phyloP scores from a whole-genome alignment of 148 eudicot species.

The Persicaria maculosa region DNA sequence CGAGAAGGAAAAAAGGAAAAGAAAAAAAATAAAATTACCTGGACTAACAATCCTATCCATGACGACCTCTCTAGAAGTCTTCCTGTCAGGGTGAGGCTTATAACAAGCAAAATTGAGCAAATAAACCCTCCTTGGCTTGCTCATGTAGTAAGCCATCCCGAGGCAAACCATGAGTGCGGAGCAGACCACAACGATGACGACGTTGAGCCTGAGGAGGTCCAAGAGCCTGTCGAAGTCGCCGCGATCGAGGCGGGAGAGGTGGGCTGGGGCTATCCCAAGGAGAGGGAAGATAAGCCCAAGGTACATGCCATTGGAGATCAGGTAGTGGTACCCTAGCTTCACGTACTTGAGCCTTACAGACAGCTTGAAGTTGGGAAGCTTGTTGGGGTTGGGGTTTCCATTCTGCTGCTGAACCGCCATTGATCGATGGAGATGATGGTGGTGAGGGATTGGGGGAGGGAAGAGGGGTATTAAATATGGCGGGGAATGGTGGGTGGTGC shows the following conservation, averaged over 20 bases:
- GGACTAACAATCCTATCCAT: constrained; percentile 22
- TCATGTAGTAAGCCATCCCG: constrained; percentile 29
- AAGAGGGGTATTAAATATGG: too few species aligned
- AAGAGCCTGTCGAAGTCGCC: constrained; percentile 17
- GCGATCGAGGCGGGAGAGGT: constrained; percentile 20
- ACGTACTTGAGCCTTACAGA: constrained; percentile 38
- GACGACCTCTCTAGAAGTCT: constrained; percentile 26
- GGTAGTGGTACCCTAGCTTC: constrained; percentile 37
- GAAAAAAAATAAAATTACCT: too few species aligned
- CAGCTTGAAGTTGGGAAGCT: constrained; percentile 20
- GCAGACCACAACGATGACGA: constrained; percentile 14
- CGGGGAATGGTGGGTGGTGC: too few species aligned
- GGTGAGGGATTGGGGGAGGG: too few species aligned
- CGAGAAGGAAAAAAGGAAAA: too few species aligned
- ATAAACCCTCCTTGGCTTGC: constrained; percentile 32
- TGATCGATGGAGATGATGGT: background rate
- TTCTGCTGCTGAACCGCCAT: background rate
- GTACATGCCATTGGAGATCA: constrained; percentile 32
- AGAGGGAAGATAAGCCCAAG: constrained; percentile 19
- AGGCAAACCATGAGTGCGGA: constrained; percentile 25
- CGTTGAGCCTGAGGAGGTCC: constrained; percentile 22
- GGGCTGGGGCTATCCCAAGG: constrained; percentile 8
- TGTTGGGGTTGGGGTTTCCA: background rate
- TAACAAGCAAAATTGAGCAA: constrained; percentile 31
- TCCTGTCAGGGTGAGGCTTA: constrained; percentile 23